These are phyloP conservation scores for Rhizopogon roseolus DNA, from an alignment of 768 basidiomycete species.

Conservation along the genomic window DNA sequence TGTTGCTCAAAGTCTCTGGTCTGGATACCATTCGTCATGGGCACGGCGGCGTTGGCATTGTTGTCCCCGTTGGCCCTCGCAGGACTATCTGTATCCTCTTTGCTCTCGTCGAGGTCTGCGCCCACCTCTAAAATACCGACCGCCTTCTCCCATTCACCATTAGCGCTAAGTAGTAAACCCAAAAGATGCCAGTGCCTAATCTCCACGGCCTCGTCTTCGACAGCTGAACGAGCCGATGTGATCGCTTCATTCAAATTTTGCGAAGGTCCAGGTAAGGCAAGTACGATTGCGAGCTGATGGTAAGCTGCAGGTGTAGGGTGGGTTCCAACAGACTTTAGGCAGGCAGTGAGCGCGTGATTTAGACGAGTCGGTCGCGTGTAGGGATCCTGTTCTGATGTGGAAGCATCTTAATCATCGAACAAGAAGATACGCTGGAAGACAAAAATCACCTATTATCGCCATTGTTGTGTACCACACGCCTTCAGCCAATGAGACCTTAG, in stretches of 20 bases:
- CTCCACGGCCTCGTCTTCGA: slow-evolving; percentile 61
- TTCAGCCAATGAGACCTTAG: slow-evolving; percentile 60
- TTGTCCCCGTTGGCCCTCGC: slow-evolving; percentile 16
- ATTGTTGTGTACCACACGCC: slow-evolving; percentile 72
- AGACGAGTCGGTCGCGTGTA: slow-evolving; percentile 57
- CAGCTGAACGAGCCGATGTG: slow-evolving; percentile 59
- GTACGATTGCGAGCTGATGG: slow-evolving; percentile 79
- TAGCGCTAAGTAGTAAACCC: slow-evolving; percentile 72
- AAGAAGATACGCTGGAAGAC: background rate
- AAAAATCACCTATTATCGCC: slow-evolving; percentile 57
- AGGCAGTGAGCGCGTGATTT: slow-evolving; percentile 46
- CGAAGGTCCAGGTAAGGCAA: slow-evolving; percentile 55
- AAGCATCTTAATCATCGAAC: background rate
- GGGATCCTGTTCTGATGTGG: slow-evolving; percentile 55
- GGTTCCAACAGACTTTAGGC: slow-evolving; percentile 42
- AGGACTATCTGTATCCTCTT: slow-evolving; percentile 24
- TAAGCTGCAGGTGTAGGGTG: slow-evolving; percentile 53
- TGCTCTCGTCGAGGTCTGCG: slow-evolving; percentile 48
- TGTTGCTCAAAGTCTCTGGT: slow-evolving; percentile 8
- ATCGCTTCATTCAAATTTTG: slow-evolving; percentile 69
- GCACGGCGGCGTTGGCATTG: slow-evolving; percentile 12
- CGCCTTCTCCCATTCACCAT: slow-evolving; percentile 78
- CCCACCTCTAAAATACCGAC: slow-evolving; percentile 75
- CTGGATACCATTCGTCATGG: background rate
- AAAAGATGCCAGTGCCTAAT: slow-evolving; percentile 89